Conservation (phyloP, 331 rosid species). For the Malus hybrid region DNA sequence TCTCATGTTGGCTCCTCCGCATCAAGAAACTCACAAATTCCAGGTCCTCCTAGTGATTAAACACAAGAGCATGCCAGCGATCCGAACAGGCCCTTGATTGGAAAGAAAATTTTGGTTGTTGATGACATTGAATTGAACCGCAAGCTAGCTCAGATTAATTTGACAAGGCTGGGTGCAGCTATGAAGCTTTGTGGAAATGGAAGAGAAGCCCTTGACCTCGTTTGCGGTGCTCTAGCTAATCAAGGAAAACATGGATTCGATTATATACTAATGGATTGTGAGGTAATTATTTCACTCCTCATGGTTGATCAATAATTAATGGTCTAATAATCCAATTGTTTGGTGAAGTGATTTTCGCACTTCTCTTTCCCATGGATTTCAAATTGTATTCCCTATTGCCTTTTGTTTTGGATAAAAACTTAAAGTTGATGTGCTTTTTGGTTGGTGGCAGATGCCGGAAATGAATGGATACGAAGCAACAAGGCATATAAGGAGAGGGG, state of each 20-base stretch:
- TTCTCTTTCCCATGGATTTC: too few relatives aligned
- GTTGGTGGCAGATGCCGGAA: constrained; percentile 46
- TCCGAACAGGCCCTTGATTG: constrained; percentile 33
- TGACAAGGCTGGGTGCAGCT: constrained; percentile 46
- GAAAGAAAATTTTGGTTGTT: constrained; percentile 49
- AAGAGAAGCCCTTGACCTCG: constrained; percentile 34
- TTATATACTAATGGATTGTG: constrained; percentile 69
- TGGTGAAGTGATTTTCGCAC: too few relatives aligned
- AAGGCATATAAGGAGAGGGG: constrained; percentile 39
- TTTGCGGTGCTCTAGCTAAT: constrained; percentile 23
- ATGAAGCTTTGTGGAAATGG: constrained; percentile 53
- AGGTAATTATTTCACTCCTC: constrained; percentile 27
- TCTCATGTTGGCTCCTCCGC: background rate
- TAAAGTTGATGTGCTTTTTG: background rate
- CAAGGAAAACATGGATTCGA: constrained; percentile 25
- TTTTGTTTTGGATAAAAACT: background rate
- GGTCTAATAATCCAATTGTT: too few relatives aligned
- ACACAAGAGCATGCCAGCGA: background rate
- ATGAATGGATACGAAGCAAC: constrained; percentile 71
- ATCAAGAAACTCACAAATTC: background rate
- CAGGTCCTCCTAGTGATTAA: background rate
- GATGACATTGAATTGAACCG: constrained; percentile 31
- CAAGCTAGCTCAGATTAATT: constrained; percentile 18
- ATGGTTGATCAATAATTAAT: too few relatives aligned
- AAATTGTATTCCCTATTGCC: background rate